A percentile compares a stretch with the other conserved stretches of the same genome.
These are phyloP conservation scores for Fusarium redolens DNA, from an alignment of 2,329 filamentous ascomycete species.

Conservation along the genomic window DNA sequence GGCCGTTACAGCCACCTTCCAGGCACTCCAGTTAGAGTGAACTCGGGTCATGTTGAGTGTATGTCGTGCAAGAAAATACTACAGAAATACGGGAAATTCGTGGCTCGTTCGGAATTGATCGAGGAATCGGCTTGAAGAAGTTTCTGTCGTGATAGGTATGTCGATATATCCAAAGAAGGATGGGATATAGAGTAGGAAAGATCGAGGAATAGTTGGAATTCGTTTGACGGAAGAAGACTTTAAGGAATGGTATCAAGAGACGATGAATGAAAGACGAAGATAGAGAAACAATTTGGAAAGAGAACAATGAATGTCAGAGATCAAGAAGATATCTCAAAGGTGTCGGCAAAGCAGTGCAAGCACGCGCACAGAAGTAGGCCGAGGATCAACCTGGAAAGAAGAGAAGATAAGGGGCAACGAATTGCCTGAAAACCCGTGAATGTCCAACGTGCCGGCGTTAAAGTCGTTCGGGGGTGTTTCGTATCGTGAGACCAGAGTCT, in stretches of 20 bases:
- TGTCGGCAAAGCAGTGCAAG: conserved; percentile 43
- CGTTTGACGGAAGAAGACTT: conserved; percentile 24
- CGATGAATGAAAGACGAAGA: conserved; percentile 11
- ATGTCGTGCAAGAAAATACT: conserved; percentile 33
- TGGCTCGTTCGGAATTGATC: conserved; percentile 33
- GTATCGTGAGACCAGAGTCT: conserved; percentile 21
- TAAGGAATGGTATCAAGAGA: conserved; percentile 44
- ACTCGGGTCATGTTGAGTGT: conserved; percentile 49
- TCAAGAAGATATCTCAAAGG: conserved; percentile 34
- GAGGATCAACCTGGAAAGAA: conserved; percentile 67
- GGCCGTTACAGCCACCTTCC: conserved; percentile 50
- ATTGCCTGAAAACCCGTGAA: conserved; percentile 40
- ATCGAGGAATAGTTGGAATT: conserved; percentile 25
- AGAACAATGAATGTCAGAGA: conserved; percentile 36
- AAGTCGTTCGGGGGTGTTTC: conserved; percentile 29
- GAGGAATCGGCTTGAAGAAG: conserved; percentile 32
- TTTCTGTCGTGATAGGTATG: conserved; percentile 35
- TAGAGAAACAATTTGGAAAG: conserved; percentile 17
- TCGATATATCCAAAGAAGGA: conserved; percentile 26
- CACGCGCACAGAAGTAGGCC: conserved; percentile 55
- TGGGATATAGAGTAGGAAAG: conserved; percentile 14
- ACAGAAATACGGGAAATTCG: conserved; percentile 41
- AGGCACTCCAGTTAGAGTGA: conserved; percentile 46
- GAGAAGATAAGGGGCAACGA: conserved; percentile 40
- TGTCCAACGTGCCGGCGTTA: conserved; percentile 43